Evolutionary conservation across 805 yeast species (phyloP).

Genomic region (Blastobotrys chiropterorum): DNA sequence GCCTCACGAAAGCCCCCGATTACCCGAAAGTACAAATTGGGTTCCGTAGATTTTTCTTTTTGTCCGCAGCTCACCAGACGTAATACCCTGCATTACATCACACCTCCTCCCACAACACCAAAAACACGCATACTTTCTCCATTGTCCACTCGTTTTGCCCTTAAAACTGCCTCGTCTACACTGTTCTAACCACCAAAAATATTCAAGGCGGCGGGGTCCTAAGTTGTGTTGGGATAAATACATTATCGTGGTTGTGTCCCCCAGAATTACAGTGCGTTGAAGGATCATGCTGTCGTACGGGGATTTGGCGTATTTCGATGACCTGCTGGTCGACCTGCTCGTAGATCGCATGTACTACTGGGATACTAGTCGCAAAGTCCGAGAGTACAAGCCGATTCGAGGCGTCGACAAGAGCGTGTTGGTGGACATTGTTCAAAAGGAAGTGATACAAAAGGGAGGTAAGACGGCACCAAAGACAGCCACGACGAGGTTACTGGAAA

Average conservation of each 20-base stretch:
- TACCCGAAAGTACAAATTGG: too few relatives aligned
- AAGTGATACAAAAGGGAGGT: constrained; percentile 5
- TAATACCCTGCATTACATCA: too few relatives aligned
- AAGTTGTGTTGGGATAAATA: background rate
- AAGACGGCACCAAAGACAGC: constrained; percentile 15
- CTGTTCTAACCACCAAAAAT: too few relatives aligned
- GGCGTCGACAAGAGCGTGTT: constrained; percentile 12
- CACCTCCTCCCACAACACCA: too few relatives aligned
- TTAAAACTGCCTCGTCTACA: too few relatives aligned
- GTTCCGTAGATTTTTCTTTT: too few relatives aligned
- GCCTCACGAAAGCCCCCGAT: too few relatives aligned
- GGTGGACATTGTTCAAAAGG: constrained; percentile 3
- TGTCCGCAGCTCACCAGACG: too few relatives aligned
- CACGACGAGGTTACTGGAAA: constrained; percentile 23
- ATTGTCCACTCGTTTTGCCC: too few relatives aligned
- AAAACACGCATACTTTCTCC: too few relatives aligned
- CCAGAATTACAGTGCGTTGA: too few relatives aligned
- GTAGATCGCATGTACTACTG: constrained; percentile 27
- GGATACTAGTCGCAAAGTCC: constrained; percentile 26
- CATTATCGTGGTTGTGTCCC: background rate
- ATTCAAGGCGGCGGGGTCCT: background rate
- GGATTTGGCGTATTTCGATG: constrained; percentile 27
- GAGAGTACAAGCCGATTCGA: constrained; percentile 21
- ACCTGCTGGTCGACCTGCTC: constrained; percentile 25
- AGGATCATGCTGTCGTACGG: constrained; percentile 19